These are phyloP conservation scores for Arthromyces matolae DNA, from an alignment of 768 basidiomycete species.

Conservation along the genomic window DNA sequence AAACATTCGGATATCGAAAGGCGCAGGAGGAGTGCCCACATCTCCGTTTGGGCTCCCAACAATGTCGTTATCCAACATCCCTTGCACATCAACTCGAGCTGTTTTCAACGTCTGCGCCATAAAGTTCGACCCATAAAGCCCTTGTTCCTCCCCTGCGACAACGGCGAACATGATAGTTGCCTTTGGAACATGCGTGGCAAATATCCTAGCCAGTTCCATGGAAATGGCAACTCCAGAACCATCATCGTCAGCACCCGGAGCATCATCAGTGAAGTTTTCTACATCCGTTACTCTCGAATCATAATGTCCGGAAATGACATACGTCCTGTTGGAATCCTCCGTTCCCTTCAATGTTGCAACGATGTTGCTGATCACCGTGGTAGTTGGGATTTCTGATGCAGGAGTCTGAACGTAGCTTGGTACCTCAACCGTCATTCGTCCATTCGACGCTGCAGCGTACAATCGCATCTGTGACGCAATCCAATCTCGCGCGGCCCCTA, in stretches of 20 bases:
- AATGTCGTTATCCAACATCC: conserved; percentile 57
- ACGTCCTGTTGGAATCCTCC: conserved; percentile 45
- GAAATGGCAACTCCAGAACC: conserved; percentile 53
- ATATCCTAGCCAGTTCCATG: conserved; percentile 49
- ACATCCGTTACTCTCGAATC: conserved; percentile 43
- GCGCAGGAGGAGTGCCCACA: conserved; percentile 38
- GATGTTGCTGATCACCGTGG: conserved; percentile 49
- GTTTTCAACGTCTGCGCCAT: conserved; percentile 41
- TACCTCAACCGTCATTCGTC: conserved; percentile 41
- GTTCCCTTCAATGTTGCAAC: conserved; percentile 47
- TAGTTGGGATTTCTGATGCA: conserved; percentile 31
- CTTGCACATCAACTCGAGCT: conserved; percentile 47
- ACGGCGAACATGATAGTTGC: conserved; percentile 53
- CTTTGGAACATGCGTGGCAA: conserved; percentile 42
- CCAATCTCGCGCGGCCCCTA: conserved; percentile 56
- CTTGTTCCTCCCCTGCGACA: conserved; percentile 53
- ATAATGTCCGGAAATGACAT: conserved; percentile 54
- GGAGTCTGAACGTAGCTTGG: conserved; percentile 43
- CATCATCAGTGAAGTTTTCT: conserved; percentile 39
- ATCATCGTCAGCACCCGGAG: conserved; percentile 54
- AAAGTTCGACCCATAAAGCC: conserved; percentile 44
- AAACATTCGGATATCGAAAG: conserved; percentile 50
- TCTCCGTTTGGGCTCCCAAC: conserved; percentile 50
- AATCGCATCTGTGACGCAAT: conserved; percentile 43
- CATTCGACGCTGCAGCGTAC: conserved; percentile 34